A percentile compares a stretch with the other conserved stretches of the same genome.
Conservation (phyloP, 2,329 filamentous ascomycete species). For the Ustulina deusta region DNA sequence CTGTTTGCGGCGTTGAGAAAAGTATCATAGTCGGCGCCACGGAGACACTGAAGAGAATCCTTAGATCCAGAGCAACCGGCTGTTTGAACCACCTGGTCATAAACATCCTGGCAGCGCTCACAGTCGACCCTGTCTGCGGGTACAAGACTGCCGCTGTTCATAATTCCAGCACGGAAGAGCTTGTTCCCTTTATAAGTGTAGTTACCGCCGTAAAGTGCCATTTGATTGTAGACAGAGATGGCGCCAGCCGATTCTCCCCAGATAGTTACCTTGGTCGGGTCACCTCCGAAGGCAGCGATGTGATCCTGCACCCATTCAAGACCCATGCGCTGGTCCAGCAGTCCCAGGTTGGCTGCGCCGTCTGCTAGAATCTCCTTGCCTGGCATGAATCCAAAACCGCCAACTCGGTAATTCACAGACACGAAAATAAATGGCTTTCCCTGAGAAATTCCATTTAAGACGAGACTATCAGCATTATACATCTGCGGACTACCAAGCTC, state of each 20-base stretch:
- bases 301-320: slow-evolving; percentile 84
- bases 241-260: slow-evolving; percentile 80
- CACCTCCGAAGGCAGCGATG: slow-evolving; percentile 81
- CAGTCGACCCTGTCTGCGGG: slow-evolving; percentile 74
- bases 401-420: slow-evolving; percentile 81
- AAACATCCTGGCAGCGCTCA: slow-evolving; percentile 72
- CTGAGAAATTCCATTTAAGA: slow-evolving; percentile 58
- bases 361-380: slow-evolving; percentile 76
- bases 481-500: slow-evolving; percentile 60
- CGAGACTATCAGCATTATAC: slow-evolving; percentile 64
- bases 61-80: slow-evolving; percentile 70
- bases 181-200: slow-evolving; percentile 79
- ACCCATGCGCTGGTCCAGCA: slow-evolving; percentile 78
- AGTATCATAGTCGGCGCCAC: slow-evolving; percentile 67
- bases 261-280: slow-evolving; percentile 81
- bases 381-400: slow-evolving; percentile 79
- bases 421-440: slow-evolving; percentile 79
- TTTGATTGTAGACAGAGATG: slow-evolving; percentile 82
- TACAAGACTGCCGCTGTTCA: slow-evolving; percentile 76
- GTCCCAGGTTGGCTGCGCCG: slow-evolving; percentile 76
- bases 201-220: slow-evolving; percentile 78
- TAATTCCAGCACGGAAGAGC: slow-evolving; percentile 81
- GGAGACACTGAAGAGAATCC: slow-evolving; percentile 75
- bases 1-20: slow-evolving; percentile 76
- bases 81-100: slow-evolving; percentile 69